These are phyloP conservation scores for Bothriochloa decipiens DNA, from an alignment of 176 grass and related monocot species.

Conservation along the genomic window DNA sequence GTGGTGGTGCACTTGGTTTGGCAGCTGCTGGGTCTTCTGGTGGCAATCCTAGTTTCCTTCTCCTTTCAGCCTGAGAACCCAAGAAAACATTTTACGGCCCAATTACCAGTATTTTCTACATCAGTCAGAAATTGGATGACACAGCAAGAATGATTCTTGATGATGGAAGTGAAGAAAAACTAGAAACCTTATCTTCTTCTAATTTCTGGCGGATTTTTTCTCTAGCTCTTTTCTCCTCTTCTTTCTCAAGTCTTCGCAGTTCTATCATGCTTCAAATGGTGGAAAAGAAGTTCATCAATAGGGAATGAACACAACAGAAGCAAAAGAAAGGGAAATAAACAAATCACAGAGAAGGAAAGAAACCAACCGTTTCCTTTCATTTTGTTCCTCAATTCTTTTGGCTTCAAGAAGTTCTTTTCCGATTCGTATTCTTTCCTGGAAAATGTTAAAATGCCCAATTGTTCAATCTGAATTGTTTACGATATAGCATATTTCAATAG, in stretches of 20 bases:
- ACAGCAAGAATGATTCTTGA: neutral
- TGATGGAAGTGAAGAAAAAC: constrained; percentile 25
- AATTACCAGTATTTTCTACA: neutral
- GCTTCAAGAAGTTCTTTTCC: constrained; percentile 98
- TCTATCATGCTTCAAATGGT: constrained; percentile 70
- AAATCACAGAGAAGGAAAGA: constrained; percentile 12
- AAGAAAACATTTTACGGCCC: neutral
- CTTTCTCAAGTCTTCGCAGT: constrained; percentile 89
- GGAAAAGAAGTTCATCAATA: neutral
- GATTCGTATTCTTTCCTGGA: constrained; percentile 85
- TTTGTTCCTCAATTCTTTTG: constrained; percentile 93
- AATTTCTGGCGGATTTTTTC: constrained; percentile 95
- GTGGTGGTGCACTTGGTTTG: constrained; percentile 66
- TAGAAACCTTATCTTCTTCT: constrained; percentile 92
- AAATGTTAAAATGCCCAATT: neutral
- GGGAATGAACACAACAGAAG: neutral
- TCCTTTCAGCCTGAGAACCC: constrained; percentile 81
- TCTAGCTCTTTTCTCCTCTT: constrained; percentile 94
- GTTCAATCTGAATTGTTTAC: neutral
- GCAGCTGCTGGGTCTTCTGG: constrained; percentile 77
- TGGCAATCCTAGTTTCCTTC: constrained; percentile 94
- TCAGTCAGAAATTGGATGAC: constrained; percentile 14
- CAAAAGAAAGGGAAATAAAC: neutral
- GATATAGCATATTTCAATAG: neutral
- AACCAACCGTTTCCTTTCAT: constrained; percentile 88